Evolutionary conservation across 2,329 filamentous ascomycete species (phyloP).

Genomic region (Penicillium italicum): DNA sequence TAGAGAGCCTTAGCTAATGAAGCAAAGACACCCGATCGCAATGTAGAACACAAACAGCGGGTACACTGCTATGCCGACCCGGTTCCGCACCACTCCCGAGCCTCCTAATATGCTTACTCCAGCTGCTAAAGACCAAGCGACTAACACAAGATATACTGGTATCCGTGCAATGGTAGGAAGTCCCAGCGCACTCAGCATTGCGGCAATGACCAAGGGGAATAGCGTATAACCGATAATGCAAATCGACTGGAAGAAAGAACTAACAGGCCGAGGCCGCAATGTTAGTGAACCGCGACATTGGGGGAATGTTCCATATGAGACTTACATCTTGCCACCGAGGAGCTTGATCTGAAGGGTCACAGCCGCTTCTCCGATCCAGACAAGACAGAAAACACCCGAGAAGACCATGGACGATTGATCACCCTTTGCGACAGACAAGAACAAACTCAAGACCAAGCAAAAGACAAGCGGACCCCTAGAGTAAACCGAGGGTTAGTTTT

Average conservation of each 20-base stretch:
- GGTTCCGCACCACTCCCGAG: constrained; percentile 91
- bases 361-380: constrained; percentile 94
- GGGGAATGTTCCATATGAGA: constrained; percentile 22
- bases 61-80: constrained; percentile 90
- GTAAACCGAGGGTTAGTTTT: constrained; percentile 1
- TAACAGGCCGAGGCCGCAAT: constrained; percentile 38
- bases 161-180: constrained; percentile 78
- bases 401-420: constrained; percentile 88
- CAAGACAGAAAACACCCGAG: constrained; percentile 90
- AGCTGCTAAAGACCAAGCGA: constrained; percentile 89
- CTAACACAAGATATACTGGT: constrained; percentile 82
- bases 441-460: constrained; percentile 79
- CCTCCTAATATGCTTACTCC: constrained; percentile 94
- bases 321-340: constrained; percentile 93
- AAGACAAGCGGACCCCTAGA: constrained; percentile 84
- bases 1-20: constrained; percentile 68
- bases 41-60: constrained; percentile 94
- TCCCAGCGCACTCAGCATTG: constrained; percentile 77
- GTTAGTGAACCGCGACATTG: constrained; percentile 17
- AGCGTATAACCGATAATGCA: constrained; percentile 98
- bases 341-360: constrained; percentile 98
- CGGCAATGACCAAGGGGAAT: constrained; percentile 91
- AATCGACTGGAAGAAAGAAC: constrained; percentile 94
- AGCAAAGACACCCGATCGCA: constrained; percentile 88
- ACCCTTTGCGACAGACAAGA: constrained; percentile 76